Conservation (phyloP, 1,284 basidiomycete genomes). For the Inonotus hispidus region DNA sequence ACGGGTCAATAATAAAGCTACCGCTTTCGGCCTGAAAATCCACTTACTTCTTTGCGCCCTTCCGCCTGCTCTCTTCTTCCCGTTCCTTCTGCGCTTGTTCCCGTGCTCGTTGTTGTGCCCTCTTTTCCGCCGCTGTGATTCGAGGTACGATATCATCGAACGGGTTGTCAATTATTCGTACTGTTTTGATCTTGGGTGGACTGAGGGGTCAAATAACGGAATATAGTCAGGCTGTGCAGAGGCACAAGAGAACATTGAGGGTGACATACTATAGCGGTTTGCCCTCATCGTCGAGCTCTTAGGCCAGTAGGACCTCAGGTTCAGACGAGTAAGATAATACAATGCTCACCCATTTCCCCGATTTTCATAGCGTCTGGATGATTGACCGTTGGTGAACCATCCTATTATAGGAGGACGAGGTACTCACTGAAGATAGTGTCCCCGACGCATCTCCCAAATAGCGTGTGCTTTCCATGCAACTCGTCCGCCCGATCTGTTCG, state of each 20-base stretch:
- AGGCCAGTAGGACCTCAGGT: neutral
- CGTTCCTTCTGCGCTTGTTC: constrained; percentile 71
- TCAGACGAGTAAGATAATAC: neutral
- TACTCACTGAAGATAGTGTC: constrained; percentile 84
- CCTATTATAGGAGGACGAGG: neutral
- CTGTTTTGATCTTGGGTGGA: constrained; percentile 83
- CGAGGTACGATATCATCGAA: constrained; percentile 93
- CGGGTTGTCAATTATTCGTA: constrained; percentile 87
- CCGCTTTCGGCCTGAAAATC: neutral
- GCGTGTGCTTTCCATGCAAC: constrained; percentile 82
- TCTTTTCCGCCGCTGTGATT: constrained; percentile 91
- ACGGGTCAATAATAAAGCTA: constrained; percentile 12
- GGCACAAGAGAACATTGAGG: neutral
- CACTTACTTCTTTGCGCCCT: constrained; percentile 81
- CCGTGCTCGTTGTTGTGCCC: constrained; percentile 73
- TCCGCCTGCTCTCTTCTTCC: constrained; percentile 68
- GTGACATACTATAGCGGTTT: constrained; percentile 74
- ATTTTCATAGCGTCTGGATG: constrained; percentile 81
- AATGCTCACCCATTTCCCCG: constrained; percentile 66
- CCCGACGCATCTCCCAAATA: constrained; percentile 78
- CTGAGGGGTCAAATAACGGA: constrained; percentile 33
- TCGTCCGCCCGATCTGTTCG: constrained; percentile 77
- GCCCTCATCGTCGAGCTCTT: constrained; percentile 80
- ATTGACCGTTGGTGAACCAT: neutral
- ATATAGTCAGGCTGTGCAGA: neutral